Evolutionary conservation across 2,329 filamentous ascomycete species (phyloP).

Genomic region (Monascus ruber): DNA sequence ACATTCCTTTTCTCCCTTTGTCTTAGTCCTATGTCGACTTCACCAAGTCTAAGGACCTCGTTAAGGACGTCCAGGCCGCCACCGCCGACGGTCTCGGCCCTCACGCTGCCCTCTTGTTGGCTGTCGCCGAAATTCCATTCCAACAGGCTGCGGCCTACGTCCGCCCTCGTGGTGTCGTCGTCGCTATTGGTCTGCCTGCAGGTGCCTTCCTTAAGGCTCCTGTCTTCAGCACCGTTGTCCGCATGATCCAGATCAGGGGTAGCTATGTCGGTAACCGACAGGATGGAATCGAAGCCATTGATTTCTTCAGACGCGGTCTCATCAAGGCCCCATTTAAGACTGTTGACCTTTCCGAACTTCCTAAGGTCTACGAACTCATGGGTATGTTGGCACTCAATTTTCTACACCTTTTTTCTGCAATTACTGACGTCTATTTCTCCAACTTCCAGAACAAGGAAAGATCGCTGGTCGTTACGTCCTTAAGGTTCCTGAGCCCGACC

Average conservation of each 20-base stretch:
- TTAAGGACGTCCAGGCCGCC: conserved; percentile 71
- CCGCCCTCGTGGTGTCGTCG: conserved; percentile 66
- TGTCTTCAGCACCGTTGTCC: conserved; percentile 78
- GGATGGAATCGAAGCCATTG: conserved; percentile 78
- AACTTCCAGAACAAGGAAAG: conserved; percentile 25
- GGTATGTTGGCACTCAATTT: conserved; percentile 13
- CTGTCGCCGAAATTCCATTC: conserved; percentile 84
- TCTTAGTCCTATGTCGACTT: conserved; percentile 65
- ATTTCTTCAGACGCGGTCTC: conserved; percentile 74
- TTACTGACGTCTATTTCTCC: conserved; percentile 4
- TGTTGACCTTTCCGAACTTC: conserved; percentile 67
- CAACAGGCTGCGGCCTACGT: conserved; percentile 87
- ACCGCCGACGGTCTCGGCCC: conserved; percentile 74
- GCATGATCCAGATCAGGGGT: conserved; percentile 87
- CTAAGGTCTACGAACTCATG: conserved; percentile 70
- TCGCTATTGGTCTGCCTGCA: conserved; percentile 81
- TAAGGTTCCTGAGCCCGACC: conserved; percentile 24
- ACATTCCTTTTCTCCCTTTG: too few relatives aligned
- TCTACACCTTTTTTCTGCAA: background rate
- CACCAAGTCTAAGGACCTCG: conserved; percentile 59
- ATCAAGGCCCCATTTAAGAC: conserved; percentile 84
- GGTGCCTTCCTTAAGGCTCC: conserved; percentile 69
- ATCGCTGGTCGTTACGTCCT: conserved; percentile 35
- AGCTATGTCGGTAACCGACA: conserved; percentile 88
- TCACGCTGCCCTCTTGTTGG: conserved; percentile 76